Evolutionary conservation across 345 rosid species (phyloP), one percentile per base, ranked within the genome.

Genomic region (Hibiscus tridactylites): DNA sequence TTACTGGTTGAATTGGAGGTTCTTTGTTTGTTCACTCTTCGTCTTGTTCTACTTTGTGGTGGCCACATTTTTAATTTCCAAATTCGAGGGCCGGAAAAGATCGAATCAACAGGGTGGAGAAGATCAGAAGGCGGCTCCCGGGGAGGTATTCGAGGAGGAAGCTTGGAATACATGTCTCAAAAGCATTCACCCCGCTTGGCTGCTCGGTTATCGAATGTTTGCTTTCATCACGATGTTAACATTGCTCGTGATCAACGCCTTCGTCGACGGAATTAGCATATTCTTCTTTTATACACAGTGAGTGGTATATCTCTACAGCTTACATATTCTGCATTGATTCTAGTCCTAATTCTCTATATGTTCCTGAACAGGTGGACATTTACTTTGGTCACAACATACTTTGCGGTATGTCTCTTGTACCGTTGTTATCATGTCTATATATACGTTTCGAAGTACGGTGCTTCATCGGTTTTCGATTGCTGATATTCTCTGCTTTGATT

Each of bases 1-100:
- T 79, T 94, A 90, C 74, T 94, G 97, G 98, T 76, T 94, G 76
- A 94, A 90, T 85, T 87, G 89, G 90, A 90, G 95, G 79, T 89
- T 91, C 88, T 76, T 85, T 54, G 68, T 88, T 3, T 91, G 91
- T 73, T 90, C 93, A 4, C 5, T 82, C 47, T 79, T 87, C 73
- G 10, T 91, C 75, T 64, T 87, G 49, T 19, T 75, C 39, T 57
- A 86, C 5, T 61, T 89, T 74, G 42, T 82, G 66, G 4, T 80
- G 1, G 86, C 96, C 29, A 83, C 83, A 61, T 66, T 83, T 81
- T 56, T 91, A 50, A 81, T 91, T 75, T 86, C 92, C 92, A 90
- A 81, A 82, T 82, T 79, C 71, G 98, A 94, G 80, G 90, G 85
- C 42, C 62, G 72, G 35, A 73, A 68, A 75, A 81, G 72, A 74